Evolutionary conservation across 2,329 filamentous ascomycete species (phyloP).

Genomic region (Dactylellina sp.): DNA sequence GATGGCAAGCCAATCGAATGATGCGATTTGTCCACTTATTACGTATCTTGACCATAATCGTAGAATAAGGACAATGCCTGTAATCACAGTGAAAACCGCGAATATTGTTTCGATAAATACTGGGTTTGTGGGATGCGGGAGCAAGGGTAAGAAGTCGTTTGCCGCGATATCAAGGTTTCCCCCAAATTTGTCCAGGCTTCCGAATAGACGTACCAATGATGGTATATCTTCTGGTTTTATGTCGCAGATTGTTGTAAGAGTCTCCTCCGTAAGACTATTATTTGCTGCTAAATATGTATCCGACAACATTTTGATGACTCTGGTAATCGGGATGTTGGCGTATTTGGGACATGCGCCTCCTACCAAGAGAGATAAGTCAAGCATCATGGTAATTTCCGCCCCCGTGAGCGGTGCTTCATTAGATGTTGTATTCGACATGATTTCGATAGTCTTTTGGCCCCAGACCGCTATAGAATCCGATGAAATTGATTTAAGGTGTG

Average conservation of each 20-base stretch:
- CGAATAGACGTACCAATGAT: constrained; percentile 1
- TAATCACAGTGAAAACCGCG: constrained; percentile 16
- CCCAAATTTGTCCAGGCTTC: neutral
- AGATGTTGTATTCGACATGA: neutral
- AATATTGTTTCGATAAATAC: constrained; percentile 14
- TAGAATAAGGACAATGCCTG: constrained; percentile 17
- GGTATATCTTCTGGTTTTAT: constrained; percentile 17
- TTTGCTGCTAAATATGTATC: neutral
- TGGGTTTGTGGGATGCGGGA: constrained; percentile 14
- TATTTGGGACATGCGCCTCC: constrained; percentile 19
- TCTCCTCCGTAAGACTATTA: constrained; percentile 8
- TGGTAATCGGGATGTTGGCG: constrained; percentile 1
- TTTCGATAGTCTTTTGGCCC: neutral
- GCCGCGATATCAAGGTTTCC: neutral
- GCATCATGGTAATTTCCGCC: neutral
- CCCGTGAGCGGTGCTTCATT: neutral
- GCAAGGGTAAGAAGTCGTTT: neutral
- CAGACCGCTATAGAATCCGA: too few species aligned
- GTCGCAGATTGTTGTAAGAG: constrained; percentile 8
- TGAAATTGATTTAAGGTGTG: too few species aligned
- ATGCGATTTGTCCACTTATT: constrained; percentile 14
- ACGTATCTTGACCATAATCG: constrained; percentile 25
- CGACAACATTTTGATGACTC: constrained; percentile 8
- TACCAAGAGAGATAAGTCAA: neutral
- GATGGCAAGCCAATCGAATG: constrained; percentile 30